Evolutionary conservation across 1,139 yeast species (phyloP).

Genomic region (Saccharomyces hybrid): DNA sequence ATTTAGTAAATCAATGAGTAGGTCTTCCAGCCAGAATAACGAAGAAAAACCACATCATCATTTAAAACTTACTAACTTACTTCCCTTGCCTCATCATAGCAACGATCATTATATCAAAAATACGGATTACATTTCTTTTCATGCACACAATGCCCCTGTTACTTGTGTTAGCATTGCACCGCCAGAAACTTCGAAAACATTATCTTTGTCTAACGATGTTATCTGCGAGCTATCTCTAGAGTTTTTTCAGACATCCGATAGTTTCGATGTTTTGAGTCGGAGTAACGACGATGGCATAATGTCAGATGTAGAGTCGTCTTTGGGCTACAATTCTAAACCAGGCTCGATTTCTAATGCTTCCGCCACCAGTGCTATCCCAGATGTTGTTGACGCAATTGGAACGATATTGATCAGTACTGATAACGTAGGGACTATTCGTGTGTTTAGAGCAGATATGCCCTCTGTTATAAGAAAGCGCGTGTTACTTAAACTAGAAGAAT

Average conservation of each 20-base stretch:
- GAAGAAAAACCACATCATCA: conserved; percentile 23
- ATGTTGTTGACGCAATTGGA: conserved; percentile 30
- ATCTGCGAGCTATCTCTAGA: conserved; percentile 53
- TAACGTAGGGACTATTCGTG: conserved; percentile 60
- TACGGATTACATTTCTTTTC: conserved; percentile 54
- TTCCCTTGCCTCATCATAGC: conserved; percentile 13
- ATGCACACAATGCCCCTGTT: conserved; percentile 66
- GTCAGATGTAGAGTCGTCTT: background rate
- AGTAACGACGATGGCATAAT: conserved; percentile 1
- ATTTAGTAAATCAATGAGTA: conserved; percentile 45
- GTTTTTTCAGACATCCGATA: conserved; percentile 31
- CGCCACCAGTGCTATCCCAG: conserved; percentile 9
- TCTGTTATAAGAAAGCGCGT: conserved; percentile 34
- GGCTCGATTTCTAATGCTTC: background rate
- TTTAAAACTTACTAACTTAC: conserved; percentile 1
- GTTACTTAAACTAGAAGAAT: conserved; percentile 17
- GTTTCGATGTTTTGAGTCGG: conserved; percentile 8
- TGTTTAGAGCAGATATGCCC: conserved; percentile 75
- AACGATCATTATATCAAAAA: conserved; percentile 26
- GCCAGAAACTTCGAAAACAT: conserved; percentile 50
- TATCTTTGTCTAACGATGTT: conserved; percentile 70
- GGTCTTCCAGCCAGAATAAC: conserved; percentile 13
- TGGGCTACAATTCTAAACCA: conserved; percentile 4
- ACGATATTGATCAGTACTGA: conserved; percentile 64
- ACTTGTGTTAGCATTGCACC: conserved; percentile 82